These are phyloP conservation scores for Astrothelium macrocarpum DNA, from an alignment of 495 filamentous ascomycete genomes.

Conservation along the genomic window DNA sequence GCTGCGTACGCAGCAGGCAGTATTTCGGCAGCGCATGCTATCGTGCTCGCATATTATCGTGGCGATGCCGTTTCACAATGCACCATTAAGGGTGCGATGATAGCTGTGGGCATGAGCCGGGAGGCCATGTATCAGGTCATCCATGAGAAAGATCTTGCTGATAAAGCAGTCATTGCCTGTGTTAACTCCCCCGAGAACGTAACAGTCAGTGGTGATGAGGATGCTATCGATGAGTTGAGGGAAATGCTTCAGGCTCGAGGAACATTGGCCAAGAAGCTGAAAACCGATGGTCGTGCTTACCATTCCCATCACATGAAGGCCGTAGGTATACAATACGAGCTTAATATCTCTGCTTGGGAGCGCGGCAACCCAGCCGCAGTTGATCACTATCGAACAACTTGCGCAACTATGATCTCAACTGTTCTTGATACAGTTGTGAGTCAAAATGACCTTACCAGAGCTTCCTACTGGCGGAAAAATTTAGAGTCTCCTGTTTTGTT, in stretches of 20 bases:
- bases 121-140: not conserved
- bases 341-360: not conserved
- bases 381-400: not conserved
- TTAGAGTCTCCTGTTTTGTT: not conserved
- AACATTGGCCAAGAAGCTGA: not conserved
- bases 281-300: conserved; percentile 6
- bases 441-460: not conserved
- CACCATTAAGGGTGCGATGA: conserved; percentile 16
- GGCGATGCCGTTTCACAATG: conserved; percentile 14
- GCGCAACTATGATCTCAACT: not conserved
- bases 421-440: not conserved
- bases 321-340: not conserved
- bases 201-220: conserved; percentile 27
- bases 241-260: not conserved
- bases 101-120: conserved; percentile 16
- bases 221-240: conserved; percentile 7
- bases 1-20: conserved; percentile 49
- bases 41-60: conserved; percentile 34
- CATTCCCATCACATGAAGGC: conserved; percentile 54
- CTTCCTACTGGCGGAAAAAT: conserved; percentile 17
- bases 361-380: not conserved
- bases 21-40: conserved; percentile 38
- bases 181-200: conserved; percentile 29
- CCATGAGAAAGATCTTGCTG: not conserved
- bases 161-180: conserved; percentile 19